These are phyloP conservation scores for Viridothelium virens DNA, from an alignment of 495 filamentous ascomycete genomes.

Conservation along the genomic window DNA sequence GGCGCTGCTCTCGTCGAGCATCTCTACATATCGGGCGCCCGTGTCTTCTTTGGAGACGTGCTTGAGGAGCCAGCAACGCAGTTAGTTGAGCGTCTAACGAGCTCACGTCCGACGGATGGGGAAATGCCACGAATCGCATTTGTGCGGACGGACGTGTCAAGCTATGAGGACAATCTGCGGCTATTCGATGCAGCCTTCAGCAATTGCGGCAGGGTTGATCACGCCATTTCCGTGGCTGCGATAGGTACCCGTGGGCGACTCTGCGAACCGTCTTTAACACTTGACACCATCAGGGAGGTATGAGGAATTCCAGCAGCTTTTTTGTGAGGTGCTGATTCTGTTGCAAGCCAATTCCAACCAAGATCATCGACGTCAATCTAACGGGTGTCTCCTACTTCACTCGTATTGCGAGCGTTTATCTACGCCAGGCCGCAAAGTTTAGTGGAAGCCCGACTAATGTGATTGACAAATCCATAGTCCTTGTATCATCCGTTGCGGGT, in stretches of 20 bases:
- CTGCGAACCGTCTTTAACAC: slow-evolving; percentile 22
- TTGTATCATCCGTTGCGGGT: slow-evolving; percentile 41
- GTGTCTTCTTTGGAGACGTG: slow-evolving; percentile 24
- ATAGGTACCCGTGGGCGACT: slow-evolving; percentile 18
- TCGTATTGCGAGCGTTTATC: slow-evolving; percentile 20
- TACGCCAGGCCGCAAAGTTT: slow-evolving; percentile 15
- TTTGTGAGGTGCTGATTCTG: not conserved
- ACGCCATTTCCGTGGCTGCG: slow-evolving; percentile 24
- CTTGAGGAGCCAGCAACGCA: slow-evolving; percentile 14
- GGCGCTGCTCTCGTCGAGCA: slow-evolving; percentile 18
- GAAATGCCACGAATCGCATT: slow-evolving; percentile 12
- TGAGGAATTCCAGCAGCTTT: not conserved
- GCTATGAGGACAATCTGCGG: slow-evolving; percentile 19
- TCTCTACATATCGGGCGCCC: slow-evolving; percentile 17
- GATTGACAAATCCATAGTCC: slow-evolving; percentile 41
- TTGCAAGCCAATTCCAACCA: slow-evolving; percentile 11
- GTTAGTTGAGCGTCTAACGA: slow-evolving; percentile 10
- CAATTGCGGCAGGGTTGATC: slow-evolving; percentile 21
- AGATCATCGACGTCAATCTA: slow-evolving; percentile 21
- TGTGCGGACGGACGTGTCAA: slow-evolving; percentile 19
- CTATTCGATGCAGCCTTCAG: slow-evolving; percentile 18
- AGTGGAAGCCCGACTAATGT: not conserved
- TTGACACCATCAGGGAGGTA: slow-evolving; percentile 21
- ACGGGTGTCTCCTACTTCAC: slow-evolving; percentile 23
- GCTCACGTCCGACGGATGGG: not conserved